phyloP scores from a whole-genome alignment of 257 asterid species.

The Phtheirospermum japonicum region DNA sequence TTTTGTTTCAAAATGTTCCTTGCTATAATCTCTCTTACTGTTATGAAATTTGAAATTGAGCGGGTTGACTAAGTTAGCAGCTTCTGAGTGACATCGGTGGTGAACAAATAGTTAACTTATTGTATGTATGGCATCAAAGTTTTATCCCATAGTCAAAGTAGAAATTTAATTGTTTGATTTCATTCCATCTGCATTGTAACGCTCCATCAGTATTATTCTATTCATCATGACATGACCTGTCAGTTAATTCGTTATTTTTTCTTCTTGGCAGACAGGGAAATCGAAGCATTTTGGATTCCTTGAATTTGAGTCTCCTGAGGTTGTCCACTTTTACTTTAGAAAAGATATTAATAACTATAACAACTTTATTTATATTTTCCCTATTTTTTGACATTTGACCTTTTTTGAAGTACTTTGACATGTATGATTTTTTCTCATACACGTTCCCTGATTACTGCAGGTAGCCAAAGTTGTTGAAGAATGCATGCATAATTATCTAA shows the following conservation, averaged over 20 bases:
- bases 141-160: background rate
- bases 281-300: constrained; percentile 93
- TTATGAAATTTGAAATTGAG: background rate
- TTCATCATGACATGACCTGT: background rate
- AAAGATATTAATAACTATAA: background rate
- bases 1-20: background rate
- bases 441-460: constrained; percentile 36
- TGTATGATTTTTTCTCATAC: background rate
- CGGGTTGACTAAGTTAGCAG: background rate
- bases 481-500: constrained; percentile 84
- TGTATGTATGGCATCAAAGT: background rate
- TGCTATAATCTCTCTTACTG: background rate
- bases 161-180: background rate
- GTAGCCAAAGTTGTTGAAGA: constrained; percentile 89
- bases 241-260: background rate
- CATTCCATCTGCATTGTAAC: background rate
- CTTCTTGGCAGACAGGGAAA: constrained; percentile 73
- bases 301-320: constrained; percentile 92
- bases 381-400: background rate
- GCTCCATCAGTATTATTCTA: background rate
- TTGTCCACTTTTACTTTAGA: constrained; percentile 27
- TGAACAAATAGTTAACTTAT: background rate
- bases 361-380: background rate
- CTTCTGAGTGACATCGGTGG: background rate
- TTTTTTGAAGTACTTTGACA: constrained; percentile 5